phyloP scores from a whole-genome alignment of 2,329 filamentous ascomycete species.

The Hymenoscyphus linearis region DNA sequence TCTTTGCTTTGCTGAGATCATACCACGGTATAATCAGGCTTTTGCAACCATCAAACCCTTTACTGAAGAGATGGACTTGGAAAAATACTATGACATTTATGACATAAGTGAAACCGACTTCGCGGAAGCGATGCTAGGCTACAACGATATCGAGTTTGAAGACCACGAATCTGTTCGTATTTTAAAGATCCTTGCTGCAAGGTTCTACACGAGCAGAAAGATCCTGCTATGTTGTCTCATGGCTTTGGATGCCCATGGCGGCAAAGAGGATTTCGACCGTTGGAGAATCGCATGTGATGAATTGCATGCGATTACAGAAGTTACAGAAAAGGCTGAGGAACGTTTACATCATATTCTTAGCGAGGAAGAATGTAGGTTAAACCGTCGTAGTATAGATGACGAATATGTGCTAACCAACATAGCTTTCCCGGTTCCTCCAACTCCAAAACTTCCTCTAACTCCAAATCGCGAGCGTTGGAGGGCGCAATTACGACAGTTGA shows the following conservation, averaged over 20 bases:
- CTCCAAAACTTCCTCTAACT: constrained; percentile 56
- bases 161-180: constrained; percentile 73
- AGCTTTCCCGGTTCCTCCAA: constrained; percentile 50
- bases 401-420: constrained; percentile 23
- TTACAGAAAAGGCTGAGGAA: constrained; percentile 57
- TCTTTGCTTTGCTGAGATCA: constrained; percentile 61
- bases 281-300: constrained; percentile 76
- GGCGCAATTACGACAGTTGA: constrained; percentile 81
- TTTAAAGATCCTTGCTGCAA: constrained; percentile 74
- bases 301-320: constrained; percentile 58
- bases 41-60: constrained; percentile 65
- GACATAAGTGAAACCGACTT: constrained; percentile 72
- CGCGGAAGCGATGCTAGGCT: constrained; percentile 60
- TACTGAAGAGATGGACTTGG: constrained; percentile 73
- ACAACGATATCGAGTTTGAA: constrained; percentile 62
- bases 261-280: constrained; percentile 67
- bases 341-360: constrained; percentile 64
- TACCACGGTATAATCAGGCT: constrained; percentile 67
- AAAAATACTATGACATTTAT: constrained; percentile 89
- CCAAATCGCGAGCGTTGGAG: constrained; percentile 80
- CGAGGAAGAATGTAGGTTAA: constrained; percentile 69
- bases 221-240: constrained; percentile 85
- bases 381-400: constrained; percentile 14
- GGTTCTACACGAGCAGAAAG: constrained; percentile 75
- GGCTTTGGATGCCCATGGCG: constrained; percentile 76